Conservation (phyloP, 2,329 filamentous ascomycete species). For the Cordyceps farinosa region DNA sequence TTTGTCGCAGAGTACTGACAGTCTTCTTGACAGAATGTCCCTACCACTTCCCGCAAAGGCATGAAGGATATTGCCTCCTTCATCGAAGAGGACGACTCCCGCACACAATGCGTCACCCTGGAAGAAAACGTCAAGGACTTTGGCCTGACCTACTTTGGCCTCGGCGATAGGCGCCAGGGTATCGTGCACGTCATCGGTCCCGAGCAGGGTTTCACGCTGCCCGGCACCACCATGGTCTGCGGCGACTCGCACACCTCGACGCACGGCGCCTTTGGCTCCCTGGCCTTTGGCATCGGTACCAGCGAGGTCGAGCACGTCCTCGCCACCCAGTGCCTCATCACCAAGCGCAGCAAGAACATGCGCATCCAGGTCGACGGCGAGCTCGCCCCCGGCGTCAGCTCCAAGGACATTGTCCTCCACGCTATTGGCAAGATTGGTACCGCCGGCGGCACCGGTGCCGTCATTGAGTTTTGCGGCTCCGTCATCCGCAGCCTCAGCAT, state of each 20-base stretch:
- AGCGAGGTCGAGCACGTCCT: slow-evolving; percentile 98
- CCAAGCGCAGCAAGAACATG: slow-evolving; percentile 98
- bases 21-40: slow-evolving; percentile 69
- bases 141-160: slow-evolving; percentile 93
- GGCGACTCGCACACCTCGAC: slow-evolving; percentile 98
- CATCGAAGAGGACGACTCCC: slow-evolving; percentile 90
- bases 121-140: slow-evolving; percentile 98
- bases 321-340: slow-evolving; percentile 92
- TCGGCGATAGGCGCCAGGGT: slow-evolving; percentile 93
- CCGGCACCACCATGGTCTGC: slow-evolving; percentile 93
- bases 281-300: slow-evolving; percentile 96
- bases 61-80: slow-evolving; percentile 93
- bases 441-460: slow-evolving; percentile 86
- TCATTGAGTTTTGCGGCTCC: slow-evolving; percentile 97
- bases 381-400: slow-evolving; percentile 85
- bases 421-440: slow-evolving; percentile 93
- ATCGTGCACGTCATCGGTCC: slow-evolving; percentile 98
- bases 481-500: slow-evolving; percentile 87
- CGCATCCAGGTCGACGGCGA: slow-evolving; percentile 91
- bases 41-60: slow-evolving; percentile 83
- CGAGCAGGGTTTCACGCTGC: slow-evolving; percentile 97
- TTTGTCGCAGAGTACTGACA: neutral
- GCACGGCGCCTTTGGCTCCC: slow-evolving; percentile 90
- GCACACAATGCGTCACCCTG: slow-evolving; percentile 89
- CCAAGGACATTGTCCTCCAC: slow-evolving; percentile 91